Evolutionary conservation across 2,329 filamentous ascomycete species (phyloP).

Genomic region (Hymenotorrendiella dingleyae): DNA sequence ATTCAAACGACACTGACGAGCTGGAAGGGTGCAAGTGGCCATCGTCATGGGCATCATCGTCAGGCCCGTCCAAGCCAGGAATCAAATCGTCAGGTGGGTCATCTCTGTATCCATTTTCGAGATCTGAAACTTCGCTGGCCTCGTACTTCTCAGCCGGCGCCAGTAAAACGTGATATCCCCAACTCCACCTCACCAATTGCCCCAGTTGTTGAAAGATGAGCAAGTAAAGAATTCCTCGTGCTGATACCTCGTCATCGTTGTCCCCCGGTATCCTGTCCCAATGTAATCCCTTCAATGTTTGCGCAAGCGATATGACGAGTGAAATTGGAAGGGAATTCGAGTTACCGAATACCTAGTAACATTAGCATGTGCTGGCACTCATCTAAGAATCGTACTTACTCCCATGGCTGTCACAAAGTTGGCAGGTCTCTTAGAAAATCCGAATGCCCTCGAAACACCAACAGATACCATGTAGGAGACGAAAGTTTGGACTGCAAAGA

Average conservation of each 20-base stretch:
- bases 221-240: slow-evolving; percentile 89
- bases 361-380: slow-evolving; percentile 10
- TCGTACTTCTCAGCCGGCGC: slow-evolving; percentile 72
- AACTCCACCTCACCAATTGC: slow-evolving; percentile 93
- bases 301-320: slow-evolving; percentile 85
- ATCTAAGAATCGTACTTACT: slow-evolving; percentile 36
- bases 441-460: slow-evolving; percentile 65
- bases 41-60: slow-evolving; percentile 28
- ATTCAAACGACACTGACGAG: slow-evolving; percentile 25
- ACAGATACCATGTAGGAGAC: slow-evolving; percentile 78
- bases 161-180: slow-evolving; percentile 94
- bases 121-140: slow-evolving; percentile 34
- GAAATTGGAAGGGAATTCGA: slow-evolving; percentile 98
- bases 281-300: slow-evolving; percentile 85
- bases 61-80: slow-evolving; percentile 37
- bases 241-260: slow-evolving; percentile 90
- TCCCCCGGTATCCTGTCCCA: slow-evolving; percentile 90
- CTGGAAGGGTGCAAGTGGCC: slow-evolving; percentile 11
- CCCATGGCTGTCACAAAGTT: slow-evolving; percentile 98
- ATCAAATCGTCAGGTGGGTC: slow-evolving; percentile 41
- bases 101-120: slow-evolving; percentile 49
- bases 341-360: slow-evolving; percentile 76
- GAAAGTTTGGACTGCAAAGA: slow-evolving; percentile 81
- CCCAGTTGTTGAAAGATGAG: slow-evolving; percentile 97
- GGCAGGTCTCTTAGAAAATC: slow-evolving; percentile 75